Evolutionary conservation across 352 stramenopile species (phyloP).

Genomic region (Blastocystis sp.): DNA sequence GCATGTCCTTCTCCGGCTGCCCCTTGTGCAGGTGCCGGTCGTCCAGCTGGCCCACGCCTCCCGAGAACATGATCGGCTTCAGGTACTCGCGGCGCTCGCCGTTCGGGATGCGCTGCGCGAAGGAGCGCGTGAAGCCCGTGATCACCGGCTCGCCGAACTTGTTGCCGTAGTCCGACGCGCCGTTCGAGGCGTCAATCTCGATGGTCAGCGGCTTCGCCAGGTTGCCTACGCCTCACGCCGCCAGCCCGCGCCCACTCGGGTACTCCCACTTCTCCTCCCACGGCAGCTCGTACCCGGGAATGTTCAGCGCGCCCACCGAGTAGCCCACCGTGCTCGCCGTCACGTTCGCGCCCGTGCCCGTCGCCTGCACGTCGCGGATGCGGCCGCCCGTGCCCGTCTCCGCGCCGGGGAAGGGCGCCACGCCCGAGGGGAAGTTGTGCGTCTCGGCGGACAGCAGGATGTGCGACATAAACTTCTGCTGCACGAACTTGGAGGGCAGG

Average conservation of each 20-base stretch:
- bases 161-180: conserved; percentile 98
- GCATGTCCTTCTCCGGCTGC: conserved; percentile 89
- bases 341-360: conserved; percentile 88
- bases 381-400: conserved; percentile 93
- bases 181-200: conserved; percentile 91
- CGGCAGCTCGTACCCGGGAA: conserved; percentile 89
- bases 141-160: conserved; percentile 99
- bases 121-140: conserved; percentile 91
- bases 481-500: conserved; percentile 77
- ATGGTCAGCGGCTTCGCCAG: conserved; percentile 87
- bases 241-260: conserved; percentile 83
- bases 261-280: conserved; percentile 86
- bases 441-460: conserved; percentile 97
- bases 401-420: conserved; percentile 77
- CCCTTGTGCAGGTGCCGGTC: conserved; percentile 87
- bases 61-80: conserved; percentile 99
- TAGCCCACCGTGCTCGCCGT: conserved; percentile 85
- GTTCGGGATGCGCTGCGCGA: conserved; percentile 89
- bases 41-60: conserved; percentile 91
- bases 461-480: conserved; percentile 83
- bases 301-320: conserved; percentile 89
- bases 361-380: conserved; percentile 96
- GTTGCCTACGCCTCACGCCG: conserved; percentile 74
- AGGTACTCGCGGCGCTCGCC: conserved; percentile 96
- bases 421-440: conserved; percentile 96